Conservation (phyloP, 1,139 yeast species). For the Kodamaea anthophila region DNA sequence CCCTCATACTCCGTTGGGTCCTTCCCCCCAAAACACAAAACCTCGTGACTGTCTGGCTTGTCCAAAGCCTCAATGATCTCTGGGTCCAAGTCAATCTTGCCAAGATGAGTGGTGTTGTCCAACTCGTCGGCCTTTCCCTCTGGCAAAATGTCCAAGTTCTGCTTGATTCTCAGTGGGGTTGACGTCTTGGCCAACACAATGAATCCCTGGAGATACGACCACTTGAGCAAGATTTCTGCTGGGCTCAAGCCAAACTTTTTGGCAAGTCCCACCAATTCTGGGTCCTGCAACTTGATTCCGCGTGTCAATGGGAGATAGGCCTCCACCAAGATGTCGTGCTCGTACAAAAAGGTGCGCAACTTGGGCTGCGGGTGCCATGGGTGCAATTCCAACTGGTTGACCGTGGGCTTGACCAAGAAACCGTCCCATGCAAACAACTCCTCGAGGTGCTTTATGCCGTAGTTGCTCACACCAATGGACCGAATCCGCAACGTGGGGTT, state of each 20-base stretch:
- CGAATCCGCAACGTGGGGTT: conserved; percentile 24
- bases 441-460: conserved; percentile 32
- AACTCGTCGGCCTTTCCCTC: conserved; percentile 14
- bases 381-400: conserved; percentile 42
- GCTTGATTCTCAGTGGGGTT: conserved; percentile 40
- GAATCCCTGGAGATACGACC: conserved; percentile 49
- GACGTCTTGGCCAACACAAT: conserved; percentile 70
- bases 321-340: conserved; percentile 45
- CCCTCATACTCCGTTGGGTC: conserved; percentile 26
- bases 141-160: conserved; percentile 31
- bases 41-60: conserved; percentile 30
- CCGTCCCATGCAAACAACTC: conserved; percentile 34
- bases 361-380: conserved; percentile 40
- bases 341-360: conserved; percentile 31
- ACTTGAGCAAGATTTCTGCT: conserved; percentile 28
- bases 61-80: conserved; percentile 26
- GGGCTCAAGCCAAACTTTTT: conserved; percentile 19
- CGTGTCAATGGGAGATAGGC: conserved; percentile 70
- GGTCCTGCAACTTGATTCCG: conserved; percentile 51
- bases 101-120: conserved; percentile 12
- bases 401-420: conserved; percentile 31
- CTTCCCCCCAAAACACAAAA: conserved; percentile 23
- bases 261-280: conserved; percentile 32
- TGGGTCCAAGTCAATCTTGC: conserved; percentile 30
- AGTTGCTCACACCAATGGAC: conserved; percentile 41